Evolutionary conservation across 2,329 filamentous ascomycete genomes (phyloP).

Genomic region (Blastomyces silverae): DNA sequence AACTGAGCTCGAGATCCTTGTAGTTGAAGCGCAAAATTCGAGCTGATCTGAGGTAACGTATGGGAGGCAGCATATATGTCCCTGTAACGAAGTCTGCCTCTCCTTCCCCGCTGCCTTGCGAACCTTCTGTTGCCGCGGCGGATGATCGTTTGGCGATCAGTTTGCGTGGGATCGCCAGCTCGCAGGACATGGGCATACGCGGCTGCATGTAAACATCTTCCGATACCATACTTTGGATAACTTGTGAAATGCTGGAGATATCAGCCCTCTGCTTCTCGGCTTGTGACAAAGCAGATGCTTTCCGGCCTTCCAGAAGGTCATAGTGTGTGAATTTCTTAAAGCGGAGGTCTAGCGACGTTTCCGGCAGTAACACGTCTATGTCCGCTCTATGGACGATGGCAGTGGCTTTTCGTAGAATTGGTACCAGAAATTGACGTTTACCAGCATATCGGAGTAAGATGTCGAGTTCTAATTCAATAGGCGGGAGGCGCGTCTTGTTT

Average conservation of each 20-base stretch:
- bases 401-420: slow-evolving; percentile 28
- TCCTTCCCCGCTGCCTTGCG: neutral
- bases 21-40: slow-evolving; percentile 31
- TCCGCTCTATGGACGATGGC: slow-evolving; percentile 29
- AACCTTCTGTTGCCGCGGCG: neutral
- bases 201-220: slow-evolving; percentile 16
- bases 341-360: slow-evolving; percentile 35
- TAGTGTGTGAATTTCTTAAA: slow-evolving; percentile 33
- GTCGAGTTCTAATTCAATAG: slow-evolving; percentile 32
- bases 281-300: slow-evolving; percentile 9
- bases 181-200: slow-evolving; percentile 30
- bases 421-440: slow-evolving; percentile 11
- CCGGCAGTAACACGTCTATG: slow-evolving; percentile 37
- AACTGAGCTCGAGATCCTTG: slow-evolving; percentile 29
- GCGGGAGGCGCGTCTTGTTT: slow-evolving; percentile 26
- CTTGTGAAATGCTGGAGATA: slow-evolving; percentile 24
- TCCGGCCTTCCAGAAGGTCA: slow-evolving; percentile 24
- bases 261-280: slow-evolving; percentile 14
- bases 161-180: slow-evolving; percentile 28
- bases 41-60: slow-evolving; percentile 28
- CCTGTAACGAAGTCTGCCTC: slow-evolving; percentile 21
- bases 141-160: slow-evolving; percentile 18
- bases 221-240: slow-evolving; percentile 24
- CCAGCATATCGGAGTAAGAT: slow-evolving; percentile 13
- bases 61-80: slow-evolving; percentile 34